Conservation (phyloP, 805 yeast genomes). For the Candida broadrunensis region DNA sequence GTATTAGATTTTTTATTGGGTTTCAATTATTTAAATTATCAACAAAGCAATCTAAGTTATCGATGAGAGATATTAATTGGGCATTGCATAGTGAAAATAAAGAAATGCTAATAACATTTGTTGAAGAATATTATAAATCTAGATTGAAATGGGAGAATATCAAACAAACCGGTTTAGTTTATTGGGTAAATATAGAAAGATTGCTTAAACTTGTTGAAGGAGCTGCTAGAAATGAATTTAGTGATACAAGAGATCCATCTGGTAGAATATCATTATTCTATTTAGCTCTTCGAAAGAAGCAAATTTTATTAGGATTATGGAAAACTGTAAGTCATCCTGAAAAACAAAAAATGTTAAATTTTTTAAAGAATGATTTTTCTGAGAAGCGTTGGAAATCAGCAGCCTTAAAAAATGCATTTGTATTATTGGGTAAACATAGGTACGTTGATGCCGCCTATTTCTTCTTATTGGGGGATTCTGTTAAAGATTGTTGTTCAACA, state of each 20-base stretch:
- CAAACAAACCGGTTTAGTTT: conserved; percentile 59
- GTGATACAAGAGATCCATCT: conserved; percentile 62
- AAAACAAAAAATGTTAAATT: conserved; percentile 75
- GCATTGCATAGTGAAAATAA: conserved; percentile 82
- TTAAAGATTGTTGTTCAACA: conserved; percentile 76
- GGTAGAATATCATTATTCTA: conserved; percentile 70
- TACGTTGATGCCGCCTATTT: conserved; percentile 85
- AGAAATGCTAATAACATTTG: conserved; percentile 54
- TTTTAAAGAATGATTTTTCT: conserved; percentile 72
- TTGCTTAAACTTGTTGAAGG: conserved; percentile 50
- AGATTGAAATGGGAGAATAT: conserved; percentile 61
- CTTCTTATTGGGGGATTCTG: conserved; percentile 72
- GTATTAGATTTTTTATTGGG: conserved; percentile 68
- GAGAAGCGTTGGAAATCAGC: conserved; percentile 81
- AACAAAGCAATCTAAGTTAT: conserved; percentile 49
- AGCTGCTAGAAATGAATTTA: conserved; percentile 71
- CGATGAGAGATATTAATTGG: conserved; percentile 83
- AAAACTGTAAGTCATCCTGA: conserved; percentile 75
- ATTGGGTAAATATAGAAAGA: conserved; percentile 53
- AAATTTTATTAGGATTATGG: conserved; percentile 80
- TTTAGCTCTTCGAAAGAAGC: conserved; percentile 74
- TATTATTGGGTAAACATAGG: conserved; percentile 82
- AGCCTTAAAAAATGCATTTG: conserved; percentile 91
- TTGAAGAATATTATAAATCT: conserved; percentile 41
- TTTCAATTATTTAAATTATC: conserved; percentile 58